Evolutionary conservation across 139 green algal species (phyloP), one percentile per base, ranked within the genome.

Genomic region (Mychonastes homosphaera): DNA sequence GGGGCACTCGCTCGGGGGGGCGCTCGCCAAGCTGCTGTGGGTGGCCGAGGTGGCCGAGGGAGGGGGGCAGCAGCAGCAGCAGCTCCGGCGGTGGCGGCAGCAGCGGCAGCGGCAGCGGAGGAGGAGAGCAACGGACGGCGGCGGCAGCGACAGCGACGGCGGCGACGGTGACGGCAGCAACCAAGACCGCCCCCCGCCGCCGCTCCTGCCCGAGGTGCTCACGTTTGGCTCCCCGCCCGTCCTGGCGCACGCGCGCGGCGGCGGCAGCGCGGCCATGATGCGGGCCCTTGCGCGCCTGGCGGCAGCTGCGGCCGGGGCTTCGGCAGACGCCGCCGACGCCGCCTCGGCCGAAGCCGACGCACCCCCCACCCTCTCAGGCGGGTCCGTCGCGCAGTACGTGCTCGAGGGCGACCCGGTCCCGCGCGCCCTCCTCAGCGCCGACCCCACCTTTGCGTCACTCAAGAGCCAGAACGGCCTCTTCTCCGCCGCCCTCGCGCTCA

Each of bases 181-280:
- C 41, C 41, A 9, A 9, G 24, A 9, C 41, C 41, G 41, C 8
- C 7, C 7, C 41, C 41, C 41, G 43, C 43, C 16, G 43, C 43
- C 48, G 1, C 18, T 44, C 15, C 51, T 65, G 21, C 38, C 54
- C 2, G 43, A 62, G 9, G 46, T 79, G 53, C 47, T 51, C 30
- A 79, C 71, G 2, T 87, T 84, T 65, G 80, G 80, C 7, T 79
- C 75, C 4, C 80, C 80, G 3, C 73, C 78, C 1, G 78, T 85
- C 4, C 58, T 87, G 26, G 64, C 77, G 0, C 75, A 79, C 54
- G 52, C 49, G 39, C 29, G 15, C 0, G 62, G 56, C 23, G 68
- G 44, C 9, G 68, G 62, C 15, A 57, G 62, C 43, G 23, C 28
- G 28, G 7, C 43, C 16, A 30, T 23, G 27, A 23, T 50, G 43